Percentiles rank a stretch among this genome's conserved stretches.
phyloP scores from a whole-genome alignment of 1,284 basidiomycete species.

The Sporisorium graminicola region DNA sequence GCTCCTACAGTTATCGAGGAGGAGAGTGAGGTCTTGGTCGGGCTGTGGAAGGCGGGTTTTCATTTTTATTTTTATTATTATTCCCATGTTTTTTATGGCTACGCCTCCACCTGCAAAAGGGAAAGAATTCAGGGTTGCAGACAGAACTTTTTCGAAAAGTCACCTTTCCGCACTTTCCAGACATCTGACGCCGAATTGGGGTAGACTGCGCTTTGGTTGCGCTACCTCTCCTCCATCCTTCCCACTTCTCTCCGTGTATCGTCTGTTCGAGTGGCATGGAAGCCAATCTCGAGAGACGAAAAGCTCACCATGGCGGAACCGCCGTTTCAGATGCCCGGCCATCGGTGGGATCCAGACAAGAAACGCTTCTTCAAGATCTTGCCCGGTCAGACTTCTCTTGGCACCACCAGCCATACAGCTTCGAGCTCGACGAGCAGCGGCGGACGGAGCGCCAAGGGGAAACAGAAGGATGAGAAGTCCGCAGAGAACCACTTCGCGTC shows the following conservation, averaged over 20 bases:
- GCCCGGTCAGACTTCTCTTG: constrained; percentile 1
- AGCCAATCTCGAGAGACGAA: too few species aligned
- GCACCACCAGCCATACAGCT: not conserved
- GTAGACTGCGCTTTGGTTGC: not conserved
- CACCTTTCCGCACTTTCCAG: not conserved
- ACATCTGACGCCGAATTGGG: not conserved
- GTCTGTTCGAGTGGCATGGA: not conserved
- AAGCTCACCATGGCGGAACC: constrained; percentile 35
- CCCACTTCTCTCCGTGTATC: not conserved
- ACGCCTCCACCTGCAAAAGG: constrained; percentile 11
- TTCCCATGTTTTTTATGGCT: too few species aligned
- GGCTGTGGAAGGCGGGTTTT: constrained; percentile 14
- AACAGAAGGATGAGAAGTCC: not conserved
- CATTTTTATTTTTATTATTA: too few species aligned
- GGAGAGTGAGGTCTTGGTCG: not conserved
- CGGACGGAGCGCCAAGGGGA: not conserved
- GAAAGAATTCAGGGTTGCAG: not conserved
- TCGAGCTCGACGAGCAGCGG: not conserved
- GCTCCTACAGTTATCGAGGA: not conserved
- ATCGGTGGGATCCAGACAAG: constrained; percentile 42
- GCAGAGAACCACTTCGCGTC: not conserved
- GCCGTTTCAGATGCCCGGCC: constrained; percentile 45
- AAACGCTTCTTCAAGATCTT: constrained; percentile 52
- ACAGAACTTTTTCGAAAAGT: not conserved
- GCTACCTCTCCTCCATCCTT: not conserved